These are phyloP conservation scores for Prunus kanzakura DNA, from an alignment of 306 rosid genomes.

Conservation along the genomic window DNA sequence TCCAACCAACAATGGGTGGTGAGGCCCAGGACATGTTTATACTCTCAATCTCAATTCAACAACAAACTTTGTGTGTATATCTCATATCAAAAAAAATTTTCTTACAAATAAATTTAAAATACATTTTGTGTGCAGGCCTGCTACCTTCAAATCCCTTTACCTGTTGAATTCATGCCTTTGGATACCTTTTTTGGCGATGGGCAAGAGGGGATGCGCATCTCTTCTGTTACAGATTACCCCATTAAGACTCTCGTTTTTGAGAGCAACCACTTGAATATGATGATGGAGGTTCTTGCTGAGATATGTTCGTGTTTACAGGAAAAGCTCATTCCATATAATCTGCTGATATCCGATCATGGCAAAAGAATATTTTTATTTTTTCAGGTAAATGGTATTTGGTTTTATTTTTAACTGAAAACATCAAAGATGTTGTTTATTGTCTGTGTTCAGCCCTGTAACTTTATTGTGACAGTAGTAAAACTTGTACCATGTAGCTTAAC, in stretches of 20 bases:
- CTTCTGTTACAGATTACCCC: slow-evolving; percentile 28
- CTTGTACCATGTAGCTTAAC: neutral
- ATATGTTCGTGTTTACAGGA: slow-evolving; percentile 24
- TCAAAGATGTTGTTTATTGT: neutral
- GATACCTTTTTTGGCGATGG: slow-evolving; percentile 21
- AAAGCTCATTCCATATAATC: slow-evolving; percentile 25
- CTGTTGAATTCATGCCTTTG: slow-evolving; percentile 35
- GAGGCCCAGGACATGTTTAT: no score
- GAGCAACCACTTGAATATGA: slow-evolving; percentile 23
- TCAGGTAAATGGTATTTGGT: slow-evolving; percentile 22
- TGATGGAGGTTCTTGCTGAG: slow-evolving; percentile 31
- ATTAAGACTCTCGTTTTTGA: slow-evolving; percentile 37
- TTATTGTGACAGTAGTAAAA: neutral
- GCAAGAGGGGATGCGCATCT: slow-evolving; percentile 17
- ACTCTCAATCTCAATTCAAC: no score
- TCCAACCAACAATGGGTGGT: no score
- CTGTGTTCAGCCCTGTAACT: neutral
- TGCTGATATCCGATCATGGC: slow-evolving; percentile 37
- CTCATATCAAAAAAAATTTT: neutral
- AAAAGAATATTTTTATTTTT: slow-evolving; percentile 36
- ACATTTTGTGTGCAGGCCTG: slow-evolving; percentile 32
- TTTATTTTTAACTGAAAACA: neutral
- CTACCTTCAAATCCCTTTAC: slow-evolving; percentile 37
- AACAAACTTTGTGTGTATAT: neutral
- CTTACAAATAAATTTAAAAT: neutral